Percentiles rank a stretch among this genome's conserved stretches.
Conservation (phyloP, 352 stramenopile species). For the Phytopythium sindhum region DNA sequence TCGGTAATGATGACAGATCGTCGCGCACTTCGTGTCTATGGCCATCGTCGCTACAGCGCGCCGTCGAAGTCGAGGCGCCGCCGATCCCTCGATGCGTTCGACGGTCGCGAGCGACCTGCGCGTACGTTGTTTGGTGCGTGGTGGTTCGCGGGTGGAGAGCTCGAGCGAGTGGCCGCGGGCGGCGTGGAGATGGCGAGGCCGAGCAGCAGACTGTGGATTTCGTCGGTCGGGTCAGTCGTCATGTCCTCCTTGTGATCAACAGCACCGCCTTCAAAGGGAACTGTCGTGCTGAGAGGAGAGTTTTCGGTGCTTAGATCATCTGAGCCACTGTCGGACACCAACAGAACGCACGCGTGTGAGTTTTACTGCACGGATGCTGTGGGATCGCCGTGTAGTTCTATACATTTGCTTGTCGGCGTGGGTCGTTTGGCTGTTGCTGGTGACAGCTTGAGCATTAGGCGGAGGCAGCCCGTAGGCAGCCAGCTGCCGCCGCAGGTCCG, state of each 20-base stretch:
- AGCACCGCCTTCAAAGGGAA: neutral
- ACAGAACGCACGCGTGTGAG: no score
- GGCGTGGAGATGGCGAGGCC: neutral
- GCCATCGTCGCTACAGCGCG: neutral
- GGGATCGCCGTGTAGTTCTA: no score
- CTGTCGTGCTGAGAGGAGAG: neutral
- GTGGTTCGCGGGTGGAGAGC: neutral
- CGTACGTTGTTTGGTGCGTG: neutral
- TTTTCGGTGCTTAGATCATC: neutral
- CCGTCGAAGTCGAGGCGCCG: constrained; percentile 1
- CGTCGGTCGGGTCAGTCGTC: neutral
- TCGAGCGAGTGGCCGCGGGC: neutral
- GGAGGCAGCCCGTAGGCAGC: neutral
- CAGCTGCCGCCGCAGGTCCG: neutral
- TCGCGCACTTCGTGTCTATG: no score
- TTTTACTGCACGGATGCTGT: no score
- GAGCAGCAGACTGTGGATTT: neutral
- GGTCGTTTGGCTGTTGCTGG: neutral
- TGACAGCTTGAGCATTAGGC: neutral
- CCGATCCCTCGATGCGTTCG: neutral
- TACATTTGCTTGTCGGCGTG: neutral
- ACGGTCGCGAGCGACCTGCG: neutral
- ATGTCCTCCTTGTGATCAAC: neutral
- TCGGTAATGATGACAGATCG: no score
- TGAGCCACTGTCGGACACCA: neutral